These are phyloP conservation scores for Pelargonium citronellum DNA, from an alignment of 441 rosid genomes.

Conservation along the genomic window DNA sequence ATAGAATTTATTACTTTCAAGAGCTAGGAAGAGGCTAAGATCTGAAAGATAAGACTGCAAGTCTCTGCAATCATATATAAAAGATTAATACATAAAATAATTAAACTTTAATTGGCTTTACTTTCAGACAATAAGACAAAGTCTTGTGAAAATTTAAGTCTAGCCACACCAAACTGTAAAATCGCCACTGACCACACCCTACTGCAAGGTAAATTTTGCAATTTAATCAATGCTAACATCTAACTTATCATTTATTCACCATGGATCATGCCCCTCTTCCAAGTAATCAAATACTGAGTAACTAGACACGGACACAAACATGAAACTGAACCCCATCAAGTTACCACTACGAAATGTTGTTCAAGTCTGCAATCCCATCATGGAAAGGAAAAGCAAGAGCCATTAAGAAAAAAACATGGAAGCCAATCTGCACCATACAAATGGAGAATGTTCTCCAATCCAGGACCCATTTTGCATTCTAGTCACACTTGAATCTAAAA, in stretches of 20 bases:
- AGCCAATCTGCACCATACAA: not conserved
- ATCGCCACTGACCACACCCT: too few relatives aligned
- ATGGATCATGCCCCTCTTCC: too few relatives aligned
- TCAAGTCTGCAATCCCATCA: not conserved
- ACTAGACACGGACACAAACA: not conserved
- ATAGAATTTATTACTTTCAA: constrained; percentile 68
- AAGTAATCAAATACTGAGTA: not conserved
- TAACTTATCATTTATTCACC: too few relatives aligned
- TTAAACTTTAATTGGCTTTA: not conserved
- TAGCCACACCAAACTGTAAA: too few relatives aligned
- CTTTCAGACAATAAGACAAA: not conserved
- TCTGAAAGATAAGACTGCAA: constrained; percentile 93
- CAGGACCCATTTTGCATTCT: too few relatives aligned
- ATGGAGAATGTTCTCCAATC: not conserved
- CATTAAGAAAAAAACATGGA: not conserved
- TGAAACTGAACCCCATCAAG: not conserved
- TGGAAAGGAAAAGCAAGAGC: not conserved
- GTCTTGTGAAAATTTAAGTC: too few relatives aligned
- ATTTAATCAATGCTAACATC: too few relatives aligned
- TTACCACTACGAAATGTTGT: not conserved
- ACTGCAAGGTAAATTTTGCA: too few relatives aligned
- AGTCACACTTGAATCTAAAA: too few relatives aligned
- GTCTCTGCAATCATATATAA: constrained; percentile 56
- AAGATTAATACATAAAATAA: constrained; percentile 10
- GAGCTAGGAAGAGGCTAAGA: constrained; percentile 67